Base-by-base conservation (phyloP, 441 rosid genomes). In the Adansonia rubrostipa region DNA sequence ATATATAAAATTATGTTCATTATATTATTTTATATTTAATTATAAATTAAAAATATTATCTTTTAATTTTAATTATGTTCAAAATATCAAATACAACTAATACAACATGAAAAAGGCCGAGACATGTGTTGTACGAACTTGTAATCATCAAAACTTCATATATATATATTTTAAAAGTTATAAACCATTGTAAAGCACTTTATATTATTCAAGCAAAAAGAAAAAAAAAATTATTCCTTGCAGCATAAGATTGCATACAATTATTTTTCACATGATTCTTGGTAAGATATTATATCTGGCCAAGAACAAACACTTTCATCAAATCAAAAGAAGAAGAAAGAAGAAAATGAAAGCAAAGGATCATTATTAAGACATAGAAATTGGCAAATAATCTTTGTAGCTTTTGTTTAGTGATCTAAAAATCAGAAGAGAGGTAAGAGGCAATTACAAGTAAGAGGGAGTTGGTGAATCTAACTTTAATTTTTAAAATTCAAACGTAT, bases 201-300 rank as follows among this genome's bases (percentile, higher is more conserved):
- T 24, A 61, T 17, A 40, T 7, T 19, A 6, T n/a, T 64, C 20
- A 36, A 64, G 17, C 28, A 24, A 24, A 24, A 24, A 24, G 11
- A 44, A 40, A 9, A 42, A 4, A 40, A 7, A 10, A 13, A 60
- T 22, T 60, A 8, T 65, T 65, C 51, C 70, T 65, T 65, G 24
- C 50, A 42, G n/a, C 22, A 36, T 65, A 65, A 65, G 70, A 65
- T 17, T 62, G 6, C 22, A 15, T 42, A 42, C 6, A 65, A 42
- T 40, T 65, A 40, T 13, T n/a, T 62, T 65, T 42, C 48, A 65
- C 50, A 42, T n/a, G 22, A 40, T 65, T 65, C 70, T n/a, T 40
- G 40, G 13, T 65, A 42, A 40, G 68, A 33, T 24, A 24, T 33
- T 63, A 63, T 62, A 62, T 15, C 11, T 19, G n/a, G 15, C 9